A percentile compares a stretch with the other conserved stretches of the same genome.
Conservation (phyloP, 345 rosid genomes). For the Populus davidiana region DNA sequence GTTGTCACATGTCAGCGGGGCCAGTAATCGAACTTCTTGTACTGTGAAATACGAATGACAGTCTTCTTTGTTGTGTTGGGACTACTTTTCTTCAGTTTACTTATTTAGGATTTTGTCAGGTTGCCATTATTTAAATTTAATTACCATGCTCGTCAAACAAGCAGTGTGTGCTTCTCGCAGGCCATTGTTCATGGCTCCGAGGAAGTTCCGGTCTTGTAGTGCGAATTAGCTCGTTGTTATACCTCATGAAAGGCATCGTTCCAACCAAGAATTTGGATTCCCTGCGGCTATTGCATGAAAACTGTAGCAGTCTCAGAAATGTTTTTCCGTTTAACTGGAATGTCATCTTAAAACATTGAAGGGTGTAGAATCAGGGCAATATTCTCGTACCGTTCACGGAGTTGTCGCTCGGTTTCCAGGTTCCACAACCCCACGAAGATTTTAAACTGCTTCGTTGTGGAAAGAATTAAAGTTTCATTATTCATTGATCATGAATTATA, state of each 20-base stretch:
- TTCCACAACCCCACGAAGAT: not conserved
- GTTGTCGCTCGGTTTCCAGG: not conserved
- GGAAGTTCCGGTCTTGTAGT: not conserved
- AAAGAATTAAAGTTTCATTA: constrained; percentile 37
- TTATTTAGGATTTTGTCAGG: not conserved
- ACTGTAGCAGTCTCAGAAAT: not conserved
- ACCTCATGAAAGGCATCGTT: not conserved
- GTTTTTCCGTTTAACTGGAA: not conserved
- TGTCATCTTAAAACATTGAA: not conserved
- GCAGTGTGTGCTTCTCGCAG: not conserved
- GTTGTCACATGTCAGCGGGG: not conserved
- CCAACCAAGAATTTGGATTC: not conserved
- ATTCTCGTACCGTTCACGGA: not conserved
- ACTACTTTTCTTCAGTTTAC: not conserved
- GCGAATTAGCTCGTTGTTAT: not conserved
- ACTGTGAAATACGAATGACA: not conserved
- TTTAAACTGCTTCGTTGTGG: not conserved
- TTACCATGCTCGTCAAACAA: not conserved
- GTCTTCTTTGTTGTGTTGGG: not conserved
- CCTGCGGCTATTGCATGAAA: not conserved
- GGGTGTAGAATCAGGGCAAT: not conserved
- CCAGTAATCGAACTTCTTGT: not conserved
- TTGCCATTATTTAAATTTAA: not conserved
- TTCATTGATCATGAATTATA: constrained; percentile 36
- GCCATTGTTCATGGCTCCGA: not conserved